Conservation (phyloP, 768 basidiomycete genomes). For the Leccinum barrowsii region DNA sequence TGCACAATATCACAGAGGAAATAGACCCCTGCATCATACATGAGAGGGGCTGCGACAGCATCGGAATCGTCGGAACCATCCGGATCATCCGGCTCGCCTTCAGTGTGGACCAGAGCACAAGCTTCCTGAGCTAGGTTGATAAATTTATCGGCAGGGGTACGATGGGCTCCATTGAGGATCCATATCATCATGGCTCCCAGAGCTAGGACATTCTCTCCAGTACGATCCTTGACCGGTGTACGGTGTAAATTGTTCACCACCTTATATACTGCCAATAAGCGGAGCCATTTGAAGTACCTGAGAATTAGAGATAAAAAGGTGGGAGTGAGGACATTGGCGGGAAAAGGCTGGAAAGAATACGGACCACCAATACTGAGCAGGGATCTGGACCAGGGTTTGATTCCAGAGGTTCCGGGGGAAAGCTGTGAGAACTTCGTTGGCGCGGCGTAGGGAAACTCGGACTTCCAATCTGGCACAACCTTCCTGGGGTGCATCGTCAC, state of each 20-base stretch:
- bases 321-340: background rate
- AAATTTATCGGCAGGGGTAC: background rate
- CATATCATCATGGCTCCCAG: constrained; percentile 3
- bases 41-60: background rate
- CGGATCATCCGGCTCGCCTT: background rate
- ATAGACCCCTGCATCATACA: constrained; percentile 6
- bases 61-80: background rate
- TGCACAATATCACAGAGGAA: constrained; percentile 2
- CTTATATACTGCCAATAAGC: background rate
- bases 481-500: background rate
- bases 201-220: background rate
- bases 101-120: background rate
- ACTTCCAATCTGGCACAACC: constrained; percentile 7
- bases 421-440: background rate
- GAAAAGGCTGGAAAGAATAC: background rate
- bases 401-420: background rate
- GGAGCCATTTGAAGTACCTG: constrained; percentile 10
- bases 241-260: background rate
- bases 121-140: background rate
- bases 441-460: background rate
- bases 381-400: background rate
- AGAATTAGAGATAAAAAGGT: background rate
- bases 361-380: constrained; percentile 1
- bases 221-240: background rate
- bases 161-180: constrained; percentile 3